phyloP scores from a whole-genome alignment of 169 alveolate genomes.

The Plasmodium inui region DNA sequence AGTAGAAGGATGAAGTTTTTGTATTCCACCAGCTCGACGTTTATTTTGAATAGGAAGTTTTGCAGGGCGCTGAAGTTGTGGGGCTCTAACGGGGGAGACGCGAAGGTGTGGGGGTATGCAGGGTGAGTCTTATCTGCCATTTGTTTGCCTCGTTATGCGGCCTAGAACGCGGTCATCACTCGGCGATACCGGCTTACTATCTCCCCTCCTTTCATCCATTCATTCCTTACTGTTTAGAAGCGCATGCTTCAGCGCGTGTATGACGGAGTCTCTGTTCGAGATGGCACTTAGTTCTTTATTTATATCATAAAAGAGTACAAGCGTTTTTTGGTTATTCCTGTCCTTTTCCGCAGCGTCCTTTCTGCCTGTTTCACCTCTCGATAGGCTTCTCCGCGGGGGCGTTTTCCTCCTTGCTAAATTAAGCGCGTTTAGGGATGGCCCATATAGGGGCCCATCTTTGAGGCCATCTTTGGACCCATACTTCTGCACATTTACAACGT shows the following conservation, averaged over 20 bases:
- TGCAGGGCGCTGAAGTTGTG: conserved; percentile 46
- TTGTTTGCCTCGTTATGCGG: not conserved
- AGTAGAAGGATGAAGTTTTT: conserved; percentile 53
- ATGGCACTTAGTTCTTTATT: conserved; percentile 47
- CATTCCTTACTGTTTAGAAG: conserved; percentile 37
- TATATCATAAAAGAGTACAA: conserved; percentile 44
- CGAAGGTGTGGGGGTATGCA: not conserved
- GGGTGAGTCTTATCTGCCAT: not conserved
- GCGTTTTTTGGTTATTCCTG: conserved; percentile 18
- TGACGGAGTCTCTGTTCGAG: conserved; percentile 54
- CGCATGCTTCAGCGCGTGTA: conserved; percentile 43
- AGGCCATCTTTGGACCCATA: too few species aligned
- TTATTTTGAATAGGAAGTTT: conserved; percentile 58
- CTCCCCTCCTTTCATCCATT: not conserved
- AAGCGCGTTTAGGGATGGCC: conserved; percentile 27
- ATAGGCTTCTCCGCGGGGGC: not conserved
- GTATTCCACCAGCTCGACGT: conserved; percentile 65
- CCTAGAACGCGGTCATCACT: not conserved
- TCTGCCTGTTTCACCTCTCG: conserved; percentile 3
- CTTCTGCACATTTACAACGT: conserved; percentile 5
- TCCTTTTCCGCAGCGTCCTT: not conserved
- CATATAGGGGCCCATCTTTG: not conserved
- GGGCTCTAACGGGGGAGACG: conserved; percentile 30
- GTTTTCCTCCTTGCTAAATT: conserved; percentile 14
- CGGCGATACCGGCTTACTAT: not conserved